Base-by-base conservation (phyloP, 2,329 filamentous ascomycete genomes). In the Fusarium dimerum region DNA sequence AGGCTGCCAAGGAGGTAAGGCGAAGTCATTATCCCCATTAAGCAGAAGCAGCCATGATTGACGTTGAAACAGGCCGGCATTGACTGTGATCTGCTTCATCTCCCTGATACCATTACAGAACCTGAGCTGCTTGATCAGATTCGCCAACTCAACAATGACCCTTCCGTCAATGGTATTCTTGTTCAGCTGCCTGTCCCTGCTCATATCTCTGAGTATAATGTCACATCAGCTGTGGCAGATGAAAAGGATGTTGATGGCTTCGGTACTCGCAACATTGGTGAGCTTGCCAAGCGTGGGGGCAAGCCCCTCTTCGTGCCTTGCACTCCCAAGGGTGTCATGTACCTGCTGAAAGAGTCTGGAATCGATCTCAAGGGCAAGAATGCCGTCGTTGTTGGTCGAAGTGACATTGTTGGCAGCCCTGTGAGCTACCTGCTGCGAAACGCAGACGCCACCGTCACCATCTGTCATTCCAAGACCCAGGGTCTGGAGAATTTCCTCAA, bases 201-300 rank as follows among this genome's bases (percentile, higher is more conserved):
- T 65, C 89, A 95, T 71, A 87, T 99, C 66, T 90, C 92, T 53
- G 94, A 99, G 78, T 91, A 96, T 71, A 78, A 82, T 40, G 80
- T 99, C 68, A 99, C 94, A 32, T 96, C 92, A 45, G 88, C 91
- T 17, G 94, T 99, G 16, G 82, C 89, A 41, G 89, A 93, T 66
- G 89, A 94, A 74, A 99, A 99, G 77, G 94, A 99, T 78, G 94
- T 99, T 47, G 94, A 99, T 74, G 94, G 94, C 47, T 99, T 99
- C 68, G 93, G 94, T 51, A 88, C 91, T 51, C 83, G 82, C 67
- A 99, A 97, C 77, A 97, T 99, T 69, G 94, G 94, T 60, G 93
- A 97, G 77, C 83, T 99, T 64, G 92, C 94, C 65, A 99, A 99
- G 82, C 87, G 92, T 65, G 93, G 94, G 46, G 94, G 94, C 42